phyloP scores from a whole-genome alignment of 768 basidiomycete genomes.

The Boletus speciosus region DNA sequence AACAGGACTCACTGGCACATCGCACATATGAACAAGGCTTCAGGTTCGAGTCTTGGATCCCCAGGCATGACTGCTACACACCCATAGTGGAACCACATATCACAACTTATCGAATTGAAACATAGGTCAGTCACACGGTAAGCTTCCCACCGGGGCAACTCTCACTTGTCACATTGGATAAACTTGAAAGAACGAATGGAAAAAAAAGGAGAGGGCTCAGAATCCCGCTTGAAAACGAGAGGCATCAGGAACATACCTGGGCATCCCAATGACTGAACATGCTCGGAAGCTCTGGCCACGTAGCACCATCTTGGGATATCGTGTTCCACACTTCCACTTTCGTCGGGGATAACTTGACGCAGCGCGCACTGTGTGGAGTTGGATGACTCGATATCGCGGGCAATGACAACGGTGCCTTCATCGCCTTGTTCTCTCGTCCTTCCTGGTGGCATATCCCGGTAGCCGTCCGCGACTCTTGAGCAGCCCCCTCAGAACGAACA shows the following conservation, averaged over 20 bases:
- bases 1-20: constrained; percentile 33
- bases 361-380: neutral
- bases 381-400: neutral
- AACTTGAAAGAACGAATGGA: constrained; percentile 18
- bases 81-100: constrained; percentile 50
- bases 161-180: constrained; percentile 34
- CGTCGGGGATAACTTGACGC: neutral
- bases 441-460: neutral
- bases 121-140: neutral
- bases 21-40: constrained; percentile 40
- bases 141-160: constrained; percentile 3
- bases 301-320: neutral
- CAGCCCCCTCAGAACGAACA: neutral
- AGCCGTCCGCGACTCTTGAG: neutral
- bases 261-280: constrained; percentile 18
- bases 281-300: constrained; percentile 16
- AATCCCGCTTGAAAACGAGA: neutral
- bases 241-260: constrained; percentile 14
- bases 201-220: neutral
- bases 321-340: neutral
- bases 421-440: neutral
- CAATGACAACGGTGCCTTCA: neutral
- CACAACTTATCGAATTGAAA: constrained; percentile 30
- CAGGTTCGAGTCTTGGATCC: constrained; percentile 36
- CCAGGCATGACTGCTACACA: constrained; percentile 40